These are phyloP conservation scores for Camelina hispida DNA, from an alignment of 345 rosid species.

Conservation along the genomic window DNA sequence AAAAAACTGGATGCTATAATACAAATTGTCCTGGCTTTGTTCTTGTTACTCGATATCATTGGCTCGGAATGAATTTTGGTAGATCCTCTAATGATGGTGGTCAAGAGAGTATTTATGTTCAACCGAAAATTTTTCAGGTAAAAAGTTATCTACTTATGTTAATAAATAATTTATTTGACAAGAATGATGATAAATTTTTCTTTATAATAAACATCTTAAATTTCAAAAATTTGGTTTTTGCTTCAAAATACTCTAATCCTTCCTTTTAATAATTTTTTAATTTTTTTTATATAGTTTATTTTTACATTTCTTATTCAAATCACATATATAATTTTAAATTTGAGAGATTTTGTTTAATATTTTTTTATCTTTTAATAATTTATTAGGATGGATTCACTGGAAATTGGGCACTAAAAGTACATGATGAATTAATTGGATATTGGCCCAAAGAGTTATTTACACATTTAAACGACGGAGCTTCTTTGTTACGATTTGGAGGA, in stretches of 20 bases:
- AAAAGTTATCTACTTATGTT: neutral
- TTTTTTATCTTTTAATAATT: neutral
- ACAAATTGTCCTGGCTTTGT: slow-evolving; percentile 33
- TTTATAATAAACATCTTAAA: too few relatives aligned
- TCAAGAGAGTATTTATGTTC: neutral
- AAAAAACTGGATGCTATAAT: slow-evolving; percentile 27
- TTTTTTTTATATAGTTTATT: too few relatives aligned
- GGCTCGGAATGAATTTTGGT: slow-evolving; percentile 3
- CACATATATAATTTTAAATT: too few relatives aligned
- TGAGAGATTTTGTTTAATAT: neutral
- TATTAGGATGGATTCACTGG: slow-evolving; percentile 1
- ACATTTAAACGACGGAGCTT: slow-evolving; percentile 19
- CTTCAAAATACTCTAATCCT: too few relatives aligned
- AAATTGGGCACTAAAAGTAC: neutral
- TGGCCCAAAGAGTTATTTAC: slow-evolving; percentile 34
- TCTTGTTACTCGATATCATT: neutral
- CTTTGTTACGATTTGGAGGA: slow-evolving; percentile 33
- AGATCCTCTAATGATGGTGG: slow-evolving; percentile 12
- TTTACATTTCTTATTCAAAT: neutral
- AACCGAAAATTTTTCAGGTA: slow-evolving; percentile 19
- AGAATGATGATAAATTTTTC: too few relatives aligned
- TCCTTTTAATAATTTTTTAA: too few relatives aligned
- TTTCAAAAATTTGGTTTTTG: too few relatives aligned
- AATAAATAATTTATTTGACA: too few relatives aligned
- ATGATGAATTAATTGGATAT: slow-evolving; percentile 14